Percentiles rank a stretch among this genome's conserved stretches.
These are phyloP conservation scores for Psidium guajava DNA, from an alignment of 345 rosid species.

Conservation along the genomic window DNA sequence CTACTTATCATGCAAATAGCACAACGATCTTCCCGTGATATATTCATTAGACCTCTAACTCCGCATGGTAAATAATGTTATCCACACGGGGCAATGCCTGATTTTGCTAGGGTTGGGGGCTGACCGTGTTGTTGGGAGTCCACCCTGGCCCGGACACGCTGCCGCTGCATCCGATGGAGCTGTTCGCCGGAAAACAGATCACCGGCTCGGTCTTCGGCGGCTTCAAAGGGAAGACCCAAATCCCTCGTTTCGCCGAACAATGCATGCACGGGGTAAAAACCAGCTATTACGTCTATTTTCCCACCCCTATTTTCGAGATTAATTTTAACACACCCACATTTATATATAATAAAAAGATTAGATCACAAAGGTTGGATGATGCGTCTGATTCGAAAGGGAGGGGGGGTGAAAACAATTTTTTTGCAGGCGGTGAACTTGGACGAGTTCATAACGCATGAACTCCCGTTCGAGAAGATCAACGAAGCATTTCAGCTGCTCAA, in stretches of 20 bases:
- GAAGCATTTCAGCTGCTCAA: constrained; percentile 17
- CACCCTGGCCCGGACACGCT: constrained; percentile 3
- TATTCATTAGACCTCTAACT: no score
- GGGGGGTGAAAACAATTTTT: rapidly evolving
- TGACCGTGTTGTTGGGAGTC: constrained; percentile 6
- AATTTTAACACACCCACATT: no score
- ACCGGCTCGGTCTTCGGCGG: constrained; percentile 7
- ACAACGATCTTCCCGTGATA: no score
- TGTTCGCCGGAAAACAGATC: constrained; percentile 15
- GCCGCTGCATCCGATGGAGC: constrained; percentile 31
- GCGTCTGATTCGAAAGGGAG: not conserved
- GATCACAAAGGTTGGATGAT: not conserved
- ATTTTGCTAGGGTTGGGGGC: constrained; percentile 9
- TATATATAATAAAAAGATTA: not conserved
- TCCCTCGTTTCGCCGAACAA: constrained; percentile 5
- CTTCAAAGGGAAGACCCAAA: not conserved
- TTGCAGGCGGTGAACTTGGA: constrained; percentile 19
- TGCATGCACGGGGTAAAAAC: constrained; percentile 13
- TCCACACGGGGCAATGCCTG: no score
- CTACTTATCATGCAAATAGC: not conserved
- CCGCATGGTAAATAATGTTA: no score
- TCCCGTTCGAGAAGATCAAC: constrained; percentile 33
- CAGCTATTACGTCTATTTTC: not conserved
- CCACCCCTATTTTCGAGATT: not conserved
- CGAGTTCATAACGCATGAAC: constrained; percentile 17